A percentile compares a stretch with the other conserved stretches of the same genome.
Conservation (phyloP, 2,329 filamentous ascomycete species). For the Leptosphaerulina australis region DNA sequence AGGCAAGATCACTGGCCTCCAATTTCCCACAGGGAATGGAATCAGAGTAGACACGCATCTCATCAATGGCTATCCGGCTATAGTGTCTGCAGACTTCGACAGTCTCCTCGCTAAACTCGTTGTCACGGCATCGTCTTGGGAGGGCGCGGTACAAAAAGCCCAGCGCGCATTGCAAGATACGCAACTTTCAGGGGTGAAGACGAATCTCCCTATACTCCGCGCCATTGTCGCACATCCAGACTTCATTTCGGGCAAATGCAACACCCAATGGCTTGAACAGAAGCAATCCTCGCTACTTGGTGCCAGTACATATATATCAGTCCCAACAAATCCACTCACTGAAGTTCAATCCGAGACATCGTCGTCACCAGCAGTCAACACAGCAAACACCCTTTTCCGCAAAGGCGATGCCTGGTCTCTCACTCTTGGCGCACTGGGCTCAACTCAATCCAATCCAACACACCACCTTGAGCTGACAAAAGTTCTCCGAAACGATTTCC, state of each 20-base stretch:
- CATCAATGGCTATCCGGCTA: slow-evolving; percentile 48
- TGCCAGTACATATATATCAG: slow-evolving; percentile 24
- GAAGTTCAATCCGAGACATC: not conserved
- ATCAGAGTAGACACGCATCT: slow-evolving; percentile 64
- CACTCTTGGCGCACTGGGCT: slow-evolving; percentile 48
- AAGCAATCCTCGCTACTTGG: slow-evolving; percentile 53
- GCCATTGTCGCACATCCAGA: slow-evolving; percentile 59
- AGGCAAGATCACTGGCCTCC: slow-evolving; percentile 62
- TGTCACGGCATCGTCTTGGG: slow-evolving; percentile 61
- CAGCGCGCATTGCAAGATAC: slow-evolving; percentile 62
- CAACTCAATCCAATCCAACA: slow-evolving; percentile 25
- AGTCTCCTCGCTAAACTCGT: slow-evolving; percentile 66
- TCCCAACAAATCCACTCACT: slow-evolving; percentile 8
- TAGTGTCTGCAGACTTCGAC: slow-evolving; percentile 64
- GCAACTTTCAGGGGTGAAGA: slow-evolving; percentile 62
- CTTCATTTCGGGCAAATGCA: slow-evolving; percentile 57
- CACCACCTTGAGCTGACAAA: slow-evolving; percentile 62
- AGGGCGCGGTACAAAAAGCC: slow-evolving; percentile 60
- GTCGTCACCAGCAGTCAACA: slow-evolving; percentile 10
- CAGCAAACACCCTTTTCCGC: slow-evolving; percentile 57
- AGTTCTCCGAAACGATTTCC: slow-evolving; percentile 66
- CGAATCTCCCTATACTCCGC: slow-evolving; percentile 61
- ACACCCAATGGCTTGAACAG: slow-evolving; percentile 64
- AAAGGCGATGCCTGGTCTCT: slow-evolving; percentile 66
- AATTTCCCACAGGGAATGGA: slow-evolving; percentile 63